A percentile compares a stretch with the other conserved stretches of the same genome.
Conservation (phyloP, 2,329 filamentous ascomycete genomes). For the Neonectria neomacrospora region DNA sequence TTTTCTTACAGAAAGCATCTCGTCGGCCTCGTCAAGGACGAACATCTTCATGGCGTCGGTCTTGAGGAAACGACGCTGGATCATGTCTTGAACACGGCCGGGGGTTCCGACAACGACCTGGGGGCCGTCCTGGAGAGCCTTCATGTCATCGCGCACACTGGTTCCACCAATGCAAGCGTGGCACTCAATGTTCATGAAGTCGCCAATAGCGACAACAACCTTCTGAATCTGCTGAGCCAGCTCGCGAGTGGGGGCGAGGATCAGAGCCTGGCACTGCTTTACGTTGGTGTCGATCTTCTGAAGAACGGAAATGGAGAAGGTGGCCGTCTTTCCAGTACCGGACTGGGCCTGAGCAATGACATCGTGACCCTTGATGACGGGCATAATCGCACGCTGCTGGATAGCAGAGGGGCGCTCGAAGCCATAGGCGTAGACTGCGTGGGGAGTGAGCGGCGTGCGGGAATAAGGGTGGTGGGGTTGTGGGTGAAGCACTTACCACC, state of each 20-base stretch:
- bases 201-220: constrained; percentile 97
- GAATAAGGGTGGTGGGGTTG: constrained; percentile 32
- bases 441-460: constrained; percentile 42
- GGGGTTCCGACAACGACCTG: constrained; percentile 98
- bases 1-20: constrained; percentile 88
- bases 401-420: constrained; percentile 99
- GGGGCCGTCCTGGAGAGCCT: constrained; percentile 93
- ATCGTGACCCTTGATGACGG: constrained; percentile 99
- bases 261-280: constrained; percentile 98
- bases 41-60: constrained; percentile 99
- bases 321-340: constrained; percentile 99
- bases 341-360: constrained; percentile 99
- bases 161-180: constrained; percentile 99
- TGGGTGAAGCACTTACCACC: constrained; percentile 68
- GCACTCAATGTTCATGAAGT: constrained; percentile 99
- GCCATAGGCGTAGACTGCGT: constrained; percentile 93
- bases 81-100: constrained; percentile 99
- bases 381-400: constrained; percentile 99
- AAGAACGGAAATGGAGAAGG: constrained; percentile 98
- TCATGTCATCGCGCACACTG: constrained; percentile 98
- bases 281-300: constrained; percentile 97
- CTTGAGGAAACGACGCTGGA: constrained; percentile 95
- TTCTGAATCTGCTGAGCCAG: constrained; percentile 99
- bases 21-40: constrained; percentile 98
- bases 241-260: constrained; percentile 97